Conservation (phyloP, 495 filamentous ascomycete species). For the Lasiosphaeria hispida region DNA sequence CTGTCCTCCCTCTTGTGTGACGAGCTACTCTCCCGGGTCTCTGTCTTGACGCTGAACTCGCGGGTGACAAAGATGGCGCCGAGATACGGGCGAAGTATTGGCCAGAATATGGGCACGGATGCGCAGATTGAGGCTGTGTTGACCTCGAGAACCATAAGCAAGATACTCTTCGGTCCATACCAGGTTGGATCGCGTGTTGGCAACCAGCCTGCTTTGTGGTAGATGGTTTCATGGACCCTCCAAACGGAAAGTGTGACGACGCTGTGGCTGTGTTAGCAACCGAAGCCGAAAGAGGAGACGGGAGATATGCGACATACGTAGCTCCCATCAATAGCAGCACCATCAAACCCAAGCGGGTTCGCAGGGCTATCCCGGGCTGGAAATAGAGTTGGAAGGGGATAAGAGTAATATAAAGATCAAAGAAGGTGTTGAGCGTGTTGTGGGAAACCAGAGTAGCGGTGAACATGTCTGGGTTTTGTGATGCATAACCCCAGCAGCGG, state of each 20-base stretch:
- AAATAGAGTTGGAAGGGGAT: constrained; percentile 26
- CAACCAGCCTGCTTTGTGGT: constrained; percentile 28
- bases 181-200: constrained; percentile 36
- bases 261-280: constrained; percentile 18
- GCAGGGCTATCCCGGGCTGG: constrained; percentile 15
- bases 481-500: constrained; percentile 31
- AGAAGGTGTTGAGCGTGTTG: constrained; percentile 23
- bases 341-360: constrained; percentile 24
- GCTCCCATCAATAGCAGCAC: constrained; percentile 25
- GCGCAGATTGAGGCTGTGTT: constrained; percentile 34
- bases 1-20: constrained; percentile 22
- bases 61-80: constrained; percentile 34
- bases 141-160: constrained; percentile 32
- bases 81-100: constrained; percentile 24
- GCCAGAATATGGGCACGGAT: constrained; percentile 38
- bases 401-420: constrained; percentile 28
- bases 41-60: constrained; percentile 32
- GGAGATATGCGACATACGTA: constrained; percentile 12
- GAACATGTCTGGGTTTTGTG: constrained; percentile 23
- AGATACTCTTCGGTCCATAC: constrained; percentile 30
- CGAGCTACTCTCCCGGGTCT: constrained; percentile 19
- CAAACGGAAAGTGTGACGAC: constrained; percentile 31
- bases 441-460: constrained; percentile 26
- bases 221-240: constrained; percentile 30
- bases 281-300: neutral